Evolutionary conservation across 148 eudicot species (phyloP), one percentile per base, ranked within the genome.

Genomic region (Chenopodium album): DNA sequence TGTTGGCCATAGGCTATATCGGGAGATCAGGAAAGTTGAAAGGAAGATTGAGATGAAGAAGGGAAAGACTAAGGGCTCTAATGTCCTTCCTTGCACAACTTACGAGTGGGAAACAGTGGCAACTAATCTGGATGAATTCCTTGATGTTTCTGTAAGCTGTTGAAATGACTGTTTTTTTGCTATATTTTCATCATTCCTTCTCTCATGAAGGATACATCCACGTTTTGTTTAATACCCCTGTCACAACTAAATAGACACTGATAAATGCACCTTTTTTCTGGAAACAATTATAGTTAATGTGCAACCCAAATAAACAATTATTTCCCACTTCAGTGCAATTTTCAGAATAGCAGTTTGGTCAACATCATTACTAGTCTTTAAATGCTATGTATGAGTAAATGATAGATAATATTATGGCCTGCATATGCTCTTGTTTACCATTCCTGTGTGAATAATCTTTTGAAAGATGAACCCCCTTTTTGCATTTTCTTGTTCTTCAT

Each of bases 31-130:
- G 78, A 92, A 88, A 85, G 91, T 90, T 63, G 98, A 96, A 80
- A 94, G 90, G 80, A 92, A 88, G 80, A 87, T 88, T 73, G 98
- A 97, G 85, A 88, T 86, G 83, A 97, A 91, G 86, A 92, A 86
- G 85, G 95, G 88, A 32, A 97, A 92, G 89, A 89, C 91, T 59
- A 94, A 86, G 86, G 94, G 88, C 79, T 87, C 94, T 60, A 91
- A 86, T 52, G 91, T 88, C 12, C 87, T 92, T 84, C 94, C 97
- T 50, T 87, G 84, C 91, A 91, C 97, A 59, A 84, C 86, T 68
- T 97, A 89, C 73, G 92, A 92, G 76, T 97, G 99, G 99, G 97
- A 97, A 86, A 87, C 97, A 50, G 96, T 92, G 81, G 97, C 99
- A n/a, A 94, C 99, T 81, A 97, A 91, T 85, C 86, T 97, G 75